These are phyloP conservation scores for Xerocomellus chrysenteron DNA, from an alignment of 768 basidiomycete species.

Conservation along the genomic window DNA sequence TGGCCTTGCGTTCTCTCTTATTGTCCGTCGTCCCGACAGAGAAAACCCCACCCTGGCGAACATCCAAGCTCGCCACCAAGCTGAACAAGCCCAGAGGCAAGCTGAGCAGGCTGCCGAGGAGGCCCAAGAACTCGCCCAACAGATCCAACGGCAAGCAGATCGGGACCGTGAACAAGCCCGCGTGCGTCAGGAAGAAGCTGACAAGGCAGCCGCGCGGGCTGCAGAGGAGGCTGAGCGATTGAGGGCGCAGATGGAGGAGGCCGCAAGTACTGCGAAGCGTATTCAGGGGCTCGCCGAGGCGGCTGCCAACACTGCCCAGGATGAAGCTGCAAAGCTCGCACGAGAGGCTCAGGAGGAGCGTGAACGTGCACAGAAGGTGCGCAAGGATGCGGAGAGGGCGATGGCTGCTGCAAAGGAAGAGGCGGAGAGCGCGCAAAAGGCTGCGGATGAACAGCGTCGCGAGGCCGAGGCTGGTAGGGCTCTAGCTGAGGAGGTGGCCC, in stretches of 20 bases:
- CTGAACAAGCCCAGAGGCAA: constrained; percentile 1
- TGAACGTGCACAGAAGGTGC: neutral
- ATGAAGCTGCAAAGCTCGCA: constrained; percentile 4
- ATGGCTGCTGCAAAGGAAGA: constrained; percentile 11
- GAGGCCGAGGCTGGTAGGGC: constrained; percentile 5
- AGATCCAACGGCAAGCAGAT: neutral
- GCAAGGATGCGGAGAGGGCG: constrained; percentile 2
- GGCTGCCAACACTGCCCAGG: neutral
- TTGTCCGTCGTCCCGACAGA: constrained; percentile 1
- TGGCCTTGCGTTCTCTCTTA: neutral
- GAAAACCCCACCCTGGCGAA: constrained; percentile 12
- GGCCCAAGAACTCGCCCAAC: neutral
- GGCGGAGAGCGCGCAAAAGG: constrained; percentile 2
- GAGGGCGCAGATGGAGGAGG: constrained; percentile 11
- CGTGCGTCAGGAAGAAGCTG: constrained; percentile 5
- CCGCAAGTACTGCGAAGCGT: neutral
- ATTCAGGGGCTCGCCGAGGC: constrained; percentile 6
- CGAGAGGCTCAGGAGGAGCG: neutral
- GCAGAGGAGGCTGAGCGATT: constrained; percentile 3
- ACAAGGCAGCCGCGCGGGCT: constrained; percentile 4
- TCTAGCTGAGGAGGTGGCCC: constrained; percentile 6
- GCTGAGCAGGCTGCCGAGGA: constrained; percentile 5
- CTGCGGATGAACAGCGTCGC: constrained; percentile 10
- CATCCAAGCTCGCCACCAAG: constrained; percentile 2
- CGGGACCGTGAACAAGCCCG: constrained; percentile 7